A percentile compares a stretch with the other conserved stretches of the same genome.
Evolutionary conservation across 441 rosid genomes (phyloP).

Genomic region (Erodium trifolium): DNA sequence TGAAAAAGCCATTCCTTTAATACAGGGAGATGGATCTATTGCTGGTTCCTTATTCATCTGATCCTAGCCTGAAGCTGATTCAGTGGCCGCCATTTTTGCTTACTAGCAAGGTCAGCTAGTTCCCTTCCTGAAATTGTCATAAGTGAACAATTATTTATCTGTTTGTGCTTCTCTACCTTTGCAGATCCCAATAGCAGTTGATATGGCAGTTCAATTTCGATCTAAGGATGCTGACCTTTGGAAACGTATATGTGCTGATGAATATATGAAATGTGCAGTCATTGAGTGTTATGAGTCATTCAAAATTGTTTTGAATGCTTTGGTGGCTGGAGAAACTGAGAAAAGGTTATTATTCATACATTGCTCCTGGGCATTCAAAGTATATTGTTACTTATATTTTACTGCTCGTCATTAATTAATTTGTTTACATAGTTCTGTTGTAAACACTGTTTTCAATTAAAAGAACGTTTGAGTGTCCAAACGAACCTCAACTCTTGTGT

Average conservation of each 20-base stretch:
- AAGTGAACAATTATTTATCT: slow-evolving; percentile 7
- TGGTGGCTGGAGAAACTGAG: slow-evolving; percentile 91
- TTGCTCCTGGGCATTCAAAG: neutral
- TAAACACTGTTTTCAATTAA: too few species aligned
- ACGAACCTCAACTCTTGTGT: neutral
- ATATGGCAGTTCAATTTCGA: slow-evolving; percentile 92
- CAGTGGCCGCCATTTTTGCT: slow-evolving; percentile 99
- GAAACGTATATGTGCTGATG: slow-evolving; percentile 95
- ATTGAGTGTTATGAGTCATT: slow-evolving; percentile 96
- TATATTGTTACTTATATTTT: neutral
- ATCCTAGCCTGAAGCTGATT: slow-evolving; percentile 85
- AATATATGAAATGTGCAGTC: slow-evolving; percentile 97
- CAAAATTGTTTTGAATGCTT: slow-evolving; percentile 63
- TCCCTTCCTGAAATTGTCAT: slow-evolving; percentile 12
- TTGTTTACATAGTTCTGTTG: neutral
- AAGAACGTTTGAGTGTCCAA: neutral
- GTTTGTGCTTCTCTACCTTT: slow-evolving; percentile 20
- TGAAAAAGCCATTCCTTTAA: slow-evolving; percentile 25
- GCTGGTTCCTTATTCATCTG: slow-evolving; percentile 91
- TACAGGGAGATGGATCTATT: slow-evolving; percentile 98
- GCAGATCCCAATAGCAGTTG: slow-evolving; percentile 92
- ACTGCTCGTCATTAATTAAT: neutral
- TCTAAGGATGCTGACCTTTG: slow-evolving; percentile 86
- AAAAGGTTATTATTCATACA: slow-evolving; percentile 51
- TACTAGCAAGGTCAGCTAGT: slow-evolving; percentile 81